Evolutionary conservation across 1,139 yeast genomes (phyloP).

Genomic region (Casaregolazyma lundiana): DNA sequence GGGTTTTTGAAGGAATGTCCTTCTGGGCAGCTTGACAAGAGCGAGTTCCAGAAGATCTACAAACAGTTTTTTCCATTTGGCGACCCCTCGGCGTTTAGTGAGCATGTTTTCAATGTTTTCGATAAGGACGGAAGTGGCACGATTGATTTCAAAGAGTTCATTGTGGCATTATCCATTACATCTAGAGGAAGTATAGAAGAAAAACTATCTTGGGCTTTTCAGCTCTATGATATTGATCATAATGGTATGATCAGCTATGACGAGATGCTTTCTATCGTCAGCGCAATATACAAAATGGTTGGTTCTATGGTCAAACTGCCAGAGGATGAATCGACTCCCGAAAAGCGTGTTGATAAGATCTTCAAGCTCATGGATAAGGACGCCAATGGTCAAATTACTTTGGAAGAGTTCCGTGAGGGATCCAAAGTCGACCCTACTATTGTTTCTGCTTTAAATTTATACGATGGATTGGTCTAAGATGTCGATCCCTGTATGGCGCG

Average conservation of each 20-base stretch:
- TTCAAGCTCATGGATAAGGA: constrained; percentile 71
- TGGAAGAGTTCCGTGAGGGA: constrained; percentile 80
- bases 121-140: constrained; percentile 78
- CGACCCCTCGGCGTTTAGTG: constrained; percentile 88
- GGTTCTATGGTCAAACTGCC: constrained; percentile 91
- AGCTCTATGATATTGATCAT: constrained; percentile 74
- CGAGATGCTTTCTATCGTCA: constrained; percentile 75
- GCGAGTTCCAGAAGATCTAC: constrained; percentile 86
- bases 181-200: constrained; percentile 87
- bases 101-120: constrained; percentile 80
- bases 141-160: constrained; percentile 90
- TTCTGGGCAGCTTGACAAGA: constrained; percentile 77
- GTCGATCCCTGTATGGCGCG: background rate
- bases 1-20: constrained; percentile 95
- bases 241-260: constrained; percentile 70
- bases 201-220: constrained; percentile 77
- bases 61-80: constrained; percentile 98
- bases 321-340: constrained; percentile 93
- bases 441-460: constrained; percentile 69
- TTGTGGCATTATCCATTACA: constrained; percentile 80
- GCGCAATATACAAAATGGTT: constrained; percentile 89
- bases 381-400: constrained; percentile 59
- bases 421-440: constrained; percentile 81
- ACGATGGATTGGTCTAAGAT: constrained; percentile 40
- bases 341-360: constrained; percentile 74